Evolutionary conservation across 768 basidiomycete genomes (phyloP).

Genomic region (Suillus ampliporus): DNA sequence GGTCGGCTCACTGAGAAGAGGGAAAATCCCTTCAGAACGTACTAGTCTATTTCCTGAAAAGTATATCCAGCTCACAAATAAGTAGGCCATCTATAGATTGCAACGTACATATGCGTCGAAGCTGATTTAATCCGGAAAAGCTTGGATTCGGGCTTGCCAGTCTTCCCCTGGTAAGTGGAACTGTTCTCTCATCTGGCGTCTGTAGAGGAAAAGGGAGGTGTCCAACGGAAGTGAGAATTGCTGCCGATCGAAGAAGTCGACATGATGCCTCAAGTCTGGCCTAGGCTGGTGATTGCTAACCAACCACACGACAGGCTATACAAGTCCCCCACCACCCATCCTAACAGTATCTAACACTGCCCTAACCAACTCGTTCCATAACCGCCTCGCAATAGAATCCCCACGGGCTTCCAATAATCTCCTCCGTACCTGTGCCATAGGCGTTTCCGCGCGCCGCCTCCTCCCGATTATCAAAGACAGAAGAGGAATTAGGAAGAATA

Average conservation of each 20-base stretch:
- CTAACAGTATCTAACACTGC: conserved; percentile 68
- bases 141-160: too few relatives aligned
- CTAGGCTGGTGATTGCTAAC: too few relatives aligned
- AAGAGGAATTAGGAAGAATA: conserved; percentile 49
- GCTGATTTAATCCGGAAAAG: too few relatives aligned
- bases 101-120: conserved; percentile 42
- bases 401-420: conserved; percentile 51
- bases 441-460: conserved; percentile 40
- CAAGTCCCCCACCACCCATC: conserved; percentile 82
- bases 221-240: too few relatives aligned
- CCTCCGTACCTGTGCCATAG: conserved; percentile 63
- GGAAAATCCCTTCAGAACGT: conserved; percentile 16
- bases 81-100: neutral
- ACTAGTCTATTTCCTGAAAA: conserved; percentile 48
- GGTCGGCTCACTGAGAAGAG: conserved; percentile 4
- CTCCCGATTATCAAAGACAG: conserved; percentile 56
- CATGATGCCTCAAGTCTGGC: too few relatives aligned
- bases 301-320: conserved; percentile 38
- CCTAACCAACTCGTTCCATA: conserved; percentile 58
- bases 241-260: too few relatives aligned
- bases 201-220: too few relatives aligned
- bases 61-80: neutral
- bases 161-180: too few relatives aligned
- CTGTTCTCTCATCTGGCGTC: too few relatives aligned
- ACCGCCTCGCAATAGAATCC: conserved; percentile 42